A percentile compares a stretch with the other conserved stretches of the same genome.
phyloP scores from a whole-genome alignment of 2,329 filamentous ascomycete species.

The Pseudogymnoascus sp. region DNA sequence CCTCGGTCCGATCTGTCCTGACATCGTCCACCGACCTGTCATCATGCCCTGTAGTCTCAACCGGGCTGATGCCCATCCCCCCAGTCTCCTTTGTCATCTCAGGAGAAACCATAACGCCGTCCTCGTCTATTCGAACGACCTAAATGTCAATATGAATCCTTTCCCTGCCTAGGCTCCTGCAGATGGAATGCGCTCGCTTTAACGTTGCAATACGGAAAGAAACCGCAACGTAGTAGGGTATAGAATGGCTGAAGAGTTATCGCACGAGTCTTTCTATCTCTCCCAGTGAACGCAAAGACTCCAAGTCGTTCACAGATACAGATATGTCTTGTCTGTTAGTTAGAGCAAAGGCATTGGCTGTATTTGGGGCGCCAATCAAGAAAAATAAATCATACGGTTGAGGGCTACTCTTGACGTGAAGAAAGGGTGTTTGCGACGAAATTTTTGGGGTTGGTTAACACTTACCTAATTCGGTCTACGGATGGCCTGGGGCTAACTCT shows the following conservation, averaged over 20 bases:
- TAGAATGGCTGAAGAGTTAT: not conserved
- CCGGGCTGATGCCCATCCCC: not conserved
- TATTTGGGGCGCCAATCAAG: not conserved
- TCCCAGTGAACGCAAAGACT: slow-evolving; percentile 61
- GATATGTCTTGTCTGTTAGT: slow-evolving; percentile 33
- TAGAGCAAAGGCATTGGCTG: not conserved
- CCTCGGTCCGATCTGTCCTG: slow-evolving; percentile 25
- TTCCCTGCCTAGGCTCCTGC: not conserved
- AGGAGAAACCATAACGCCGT: slow-evolving; percentile 5
- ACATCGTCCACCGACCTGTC: slow-evolving; percentile 12
- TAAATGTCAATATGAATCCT: slow-evolving; percentile 3
- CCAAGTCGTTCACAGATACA: slow-evolving; percentile 52
- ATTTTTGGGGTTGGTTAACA: not conserved
- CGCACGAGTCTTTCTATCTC: slow-evolving; percentile 47
- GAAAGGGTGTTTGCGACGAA: not conserved
- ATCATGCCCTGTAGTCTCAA: not conserved
- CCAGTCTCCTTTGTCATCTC: not conserved
- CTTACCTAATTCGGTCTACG: not conserved
- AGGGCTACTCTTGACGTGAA: not conserved
- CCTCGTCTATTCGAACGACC: not conserved
- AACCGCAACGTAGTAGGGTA: not conserved
- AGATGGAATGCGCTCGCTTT: not conserved
- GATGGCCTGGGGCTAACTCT: not conserved
- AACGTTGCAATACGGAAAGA: not conserved
- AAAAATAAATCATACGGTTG: not conserved